These are phyloP conservation scores for Curvularia eragrostidis DNA, from an alignment of 2,329 filamentous ascomycete genomes.

Conservation along the genomic window DNA sequence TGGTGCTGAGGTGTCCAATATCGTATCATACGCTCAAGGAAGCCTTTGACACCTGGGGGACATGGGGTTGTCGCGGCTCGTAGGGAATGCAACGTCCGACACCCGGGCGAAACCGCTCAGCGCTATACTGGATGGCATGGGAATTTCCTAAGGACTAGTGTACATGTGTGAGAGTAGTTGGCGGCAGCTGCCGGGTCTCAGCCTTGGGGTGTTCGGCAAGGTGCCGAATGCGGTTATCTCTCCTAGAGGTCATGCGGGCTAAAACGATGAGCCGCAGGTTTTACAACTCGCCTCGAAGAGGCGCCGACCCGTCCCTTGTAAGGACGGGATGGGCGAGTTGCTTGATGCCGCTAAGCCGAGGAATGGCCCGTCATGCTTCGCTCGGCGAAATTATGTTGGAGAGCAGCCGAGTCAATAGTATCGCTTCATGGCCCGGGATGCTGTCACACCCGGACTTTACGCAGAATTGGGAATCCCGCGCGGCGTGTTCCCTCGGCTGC, in stretches of 20 bases:
- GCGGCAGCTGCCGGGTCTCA: not conserved
- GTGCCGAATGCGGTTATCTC: not conserved
- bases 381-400: not conserved
- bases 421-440: not conserved
- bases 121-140: not conserved
- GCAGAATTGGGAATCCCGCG: not conserved
- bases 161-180: not conserved
- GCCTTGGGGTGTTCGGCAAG: not conserved
- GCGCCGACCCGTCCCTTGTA: slow-evolving; percentile 8
- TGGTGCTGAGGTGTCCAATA: not conserved
- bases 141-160: not conserved
- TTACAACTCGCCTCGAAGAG: slow-evolving; percentile 6
- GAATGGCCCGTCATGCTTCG: not conserved
- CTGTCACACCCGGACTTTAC: not conserved
- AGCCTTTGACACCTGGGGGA: not conserved
- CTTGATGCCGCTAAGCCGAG: not conserved
- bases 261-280: not conserved
- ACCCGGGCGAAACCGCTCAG: not conserved
- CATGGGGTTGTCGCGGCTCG: not conserved
- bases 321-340: not conserved
- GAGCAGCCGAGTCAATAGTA: not conserved
- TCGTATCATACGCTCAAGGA: not conserved
- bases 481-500: not conserved
- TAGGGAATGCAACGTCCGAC: not conserved
- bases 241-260: not conserved